phyloP scores from a whole-genome alignment of 805 yeast genomes.

The Diddensiella caesifluorescens region DNA sequence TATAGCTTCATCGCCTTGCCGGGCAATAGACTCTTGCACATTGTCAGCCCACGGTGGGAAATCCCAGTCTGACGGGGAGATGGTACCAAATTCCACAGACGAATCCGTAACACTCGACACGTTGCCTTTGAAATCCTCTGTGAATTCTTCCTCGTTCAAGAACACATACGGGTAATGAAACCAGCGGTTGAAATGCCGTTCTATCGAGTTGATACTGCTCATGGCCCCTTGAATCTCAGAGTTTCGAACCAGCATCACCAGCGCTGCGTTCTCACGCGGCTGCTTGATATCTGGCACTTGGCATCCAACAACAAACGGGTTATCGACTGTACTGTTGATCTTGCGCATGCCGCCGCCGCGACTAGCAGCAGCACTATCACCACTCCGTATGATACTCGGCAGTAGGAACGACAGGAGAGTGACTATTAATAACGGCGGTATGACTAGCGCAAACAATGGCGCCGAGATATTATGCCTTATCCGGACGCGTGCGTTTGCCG shows the following conservation, averaged over 20 bases:
- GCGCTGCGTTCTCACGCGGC: slow-evolving; percentile 74
- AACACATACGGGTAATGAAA: slow-evolving; percentile 90
- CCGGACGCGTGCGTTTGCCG: slow-evolving; percentile 15
- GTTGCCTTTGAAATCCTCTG: slow-evolving; percentile 51
- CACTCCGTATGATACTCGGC: too few species aligned
- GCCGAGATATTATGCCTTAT: slow-evolving; percentile 13
- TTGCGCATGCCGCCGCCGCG: too few species aligned
- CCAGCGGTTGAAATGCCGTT: slow-evolving; percentile 90
- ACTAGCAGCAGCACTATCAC: slow-evolving; percentile 9
- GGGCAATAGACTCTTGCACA: slow-evolving; percentile 53
- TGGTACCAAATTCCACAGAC: slow-evolving; percentile 63
- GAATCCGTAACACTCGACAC: slow-evolving; percentile 53
- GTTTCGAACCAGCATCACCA: slow-evolving; percentile 80
- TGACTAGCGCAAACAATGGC: slow-evolving; percentile 11
- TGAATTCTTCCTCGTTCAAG: slow-evolving; percentile 73
- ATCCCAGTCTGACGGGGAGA: slow-evolving; percentile 62
- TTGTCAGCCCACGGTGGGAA: slow-evolving; percentile 47
- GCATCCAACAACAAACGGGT: slow-evolving; percentile 55
- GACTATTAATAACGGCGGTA: slow-evolving; percentile 2
- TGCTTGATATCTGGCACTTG: slow-evolving; percentile 37
- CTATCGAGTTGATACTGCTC: slow-evolving; percentile 66
- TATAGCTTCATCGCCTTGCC: slow-evolving; percentile 78
- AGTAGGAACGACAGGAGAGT: too few species aligned
- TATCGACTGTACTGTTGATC: slow-evolving; percentile 29
- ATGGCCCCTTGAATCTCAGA: slow-evolving; percentile 73